phyloP scores from a whole-genome alignment of 176 grass and related monocot genomes.

The Pontederia crassipes region DNA sequence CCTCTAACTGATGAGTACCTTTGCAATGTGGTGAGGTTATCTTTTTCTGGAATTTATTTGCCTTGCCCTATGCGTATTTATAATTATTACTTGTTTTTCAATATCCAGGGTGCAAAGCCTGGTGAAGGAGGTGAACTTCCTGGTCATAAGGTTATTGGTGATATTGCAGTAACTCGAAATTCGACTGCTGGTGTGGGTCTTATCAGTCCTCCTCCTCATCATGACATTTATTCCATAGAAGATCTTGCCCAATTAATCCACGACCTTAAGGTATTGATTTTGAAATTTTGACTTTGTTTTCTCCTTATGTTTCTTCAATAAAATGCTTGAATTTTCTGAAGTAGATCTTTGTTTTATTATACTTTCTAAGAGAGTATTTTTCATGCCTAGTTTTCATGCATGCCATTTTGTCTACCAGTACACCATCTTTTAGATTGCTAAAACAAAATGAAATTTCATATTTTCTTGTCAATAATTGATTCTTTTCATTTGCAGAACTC shows the following conservation, averaged over 20 bases:
- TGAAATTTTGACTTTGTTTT: no score
- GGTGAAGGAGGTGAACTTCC: conserved; percentile 99
- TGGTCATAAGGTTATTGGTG: conserved; percentile 96
- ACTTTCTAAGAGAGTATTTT: no score
- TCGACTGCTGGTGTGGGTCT: conserved; percentile 94
- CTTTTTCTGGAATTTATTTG: neutral
- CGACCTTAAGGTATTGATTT: conserved; percentile 71
- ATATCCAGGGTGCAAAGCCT: conserved; percentile 84
- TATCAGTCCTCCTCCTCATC: conserved; percentile 93
- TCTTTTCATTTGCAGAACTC: conserved; percentile 58
- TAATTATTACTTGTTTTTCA: conserved; percentile 16
- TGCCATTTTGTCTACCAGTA: no score
- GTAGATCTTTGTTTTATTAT: no score
- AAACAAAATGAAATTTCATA: no score
- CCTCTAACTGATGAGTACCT: neutral
- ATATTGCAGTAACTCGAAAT: conserved; percentile 92
- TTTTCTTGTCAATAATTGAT: conserved; percentile 3
- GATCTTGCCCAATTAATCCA: conserved; percentile 98
- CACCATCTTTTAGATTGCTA: no score
- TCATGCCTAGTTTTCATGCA: no score
- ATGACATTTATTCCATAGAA: conserved; percentile 98
- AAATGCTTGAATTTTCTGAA: no score
- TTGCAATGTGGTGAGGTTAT: neutral
- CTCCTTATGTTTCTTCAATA: no score
- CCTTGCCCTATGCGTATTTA: neutral